These are phyloP conservation scores for Podila epigama DNA, from an alignment of 192 early-diverging fungal genomes.

Conservation along the genomic window DNA sequence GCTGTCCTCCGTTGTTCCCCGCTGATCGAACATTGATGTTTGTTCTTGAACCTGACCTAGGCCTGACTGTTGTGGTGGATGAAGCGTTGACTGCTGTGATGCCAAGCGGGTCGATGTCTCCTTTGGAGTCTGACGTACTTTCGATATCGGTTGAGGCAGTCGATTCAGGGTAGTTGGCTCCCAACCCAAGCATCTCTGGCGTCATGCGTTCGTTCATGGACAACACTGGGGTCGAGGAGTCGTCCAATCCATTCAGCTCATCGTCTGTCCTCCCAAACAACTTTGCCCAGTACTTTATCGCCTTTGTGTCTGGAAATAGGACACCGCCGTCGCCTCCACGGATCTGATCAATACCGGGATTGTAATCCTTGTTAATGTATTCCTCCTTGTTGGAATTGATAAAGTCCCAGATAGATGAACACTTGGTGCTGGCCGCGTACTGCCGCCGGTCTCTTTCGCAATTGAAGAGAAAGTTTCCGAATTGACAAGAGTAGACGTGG, in stretches of 20 bases:
- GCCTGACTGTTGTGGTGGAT: background rate
- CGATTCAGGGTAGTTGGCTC: slow-evolving; percentile 19
- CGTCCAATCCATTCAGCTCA: slow-evolving; percentile 54
- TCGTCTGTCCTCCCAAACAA: slow-evolving; percentile 69
- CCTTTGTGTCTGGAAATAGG: slow-evolving; percentile 67
- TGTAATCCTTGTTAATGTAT: slow-evolving; percentile 69
- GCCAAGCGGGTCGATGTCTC: slow-evolving; percentile 19
- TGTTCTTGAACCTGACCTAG: background rate
- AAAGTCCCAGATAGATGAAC: slow-evolving; percentile 82
- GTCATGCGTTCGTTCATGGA: slow-evolving; percentile 29
- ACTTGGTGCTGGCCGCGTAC: slow-evolving; percentile 56
- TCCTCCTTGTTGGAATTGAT: slow-evolving; percentile 62
- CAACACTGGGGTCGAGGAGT: background rate
- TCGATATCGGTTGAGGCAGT: background rate
- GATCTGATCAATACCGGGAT: slow-evolving; percentile 54
- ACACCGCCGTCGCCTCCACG: slow-evolving; percentile 62
- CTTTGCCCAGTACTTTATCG: slow-evolving; percentile 77
- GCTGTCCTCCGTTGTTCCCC: background rate
- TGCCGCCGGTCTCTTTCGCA: slow-evolving; percentile 76
- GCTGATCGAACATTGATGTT: background rate
- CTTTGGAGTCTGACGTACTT: background rate
- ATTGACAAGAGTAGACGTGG: slow-evolving; percentile 90
- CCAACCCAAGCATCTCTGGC: slow-evolving; percentile 21
- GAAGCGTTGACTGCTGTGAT: no score
- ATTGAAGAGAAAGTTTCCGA: slow-evolving; percentile 95